phyloP scores from a whole-genome alignment of 495 filamentous ascomycete genomes.

The Neurospora africana region DNA sequence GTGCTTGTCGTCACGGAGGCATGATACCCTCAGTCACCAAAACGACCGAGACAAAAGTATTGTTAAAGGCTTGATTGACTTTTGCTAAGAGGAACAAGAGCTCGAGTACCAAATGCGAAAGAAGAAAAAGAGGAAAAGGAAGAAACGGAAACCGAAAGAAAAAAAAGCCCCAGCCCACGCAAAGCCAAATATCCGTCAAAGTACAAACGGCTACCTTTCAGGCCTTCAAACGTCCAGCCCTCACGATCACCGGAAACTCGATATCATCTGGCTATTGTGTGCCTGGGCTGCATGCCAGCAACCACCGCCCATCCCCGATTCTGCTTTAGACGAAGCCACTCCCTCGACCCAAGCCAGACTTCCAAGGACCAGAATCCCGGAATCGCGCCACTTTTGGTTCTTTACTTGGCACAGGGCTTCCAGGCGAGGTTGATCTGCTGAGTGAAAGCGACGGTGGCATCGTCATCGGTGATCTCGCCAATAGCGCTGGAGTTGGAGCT shows the following conservation, averaged over 20 bases:
- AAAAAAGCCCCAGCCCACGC: neutral
- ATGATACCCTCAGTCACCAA: neutral
- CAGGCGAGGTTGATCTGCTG: constrained; percentile 45
- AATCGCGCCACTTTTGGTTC: neutral
- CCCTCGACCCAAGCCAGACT: neutral
- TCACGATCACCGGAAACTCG: neutral
- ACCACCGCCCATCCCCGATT: neutral
- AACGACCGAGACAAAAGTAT: neutral
- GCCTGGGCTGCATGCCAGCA: neutral
- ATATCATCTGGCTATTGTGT: neutral
- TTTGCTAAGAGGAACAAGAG: constrained; percentile 9
- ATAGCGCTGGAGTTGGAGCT: constrained; percentile 31
- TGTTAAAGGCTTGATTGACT: constrained; percentile 25
- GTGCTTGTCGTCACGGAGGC: neutral
- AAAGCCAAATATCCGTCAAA: neutral
- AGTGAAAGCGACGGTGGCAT: constrained; percentile 45
- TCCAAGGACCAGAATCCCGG: neutral
- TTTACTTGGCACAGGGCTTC: constrained; percentile 31
- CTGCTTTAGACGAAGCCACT: neutral
- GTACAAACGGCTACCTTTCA: neutral
- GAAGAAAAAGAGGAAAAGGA: constrained; percentile 5
- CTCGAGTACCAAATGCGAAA: neutral
- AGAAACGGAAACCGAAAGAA: neutral
- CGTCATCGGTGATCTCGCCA: constrained; percentile 44
- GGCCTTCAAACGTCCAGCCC: neutral